Evolutionary conservation across 495 filamentous ascomycete genomes (phyloP).

Genomic region (Aspergillus cavernicola): DNA sequence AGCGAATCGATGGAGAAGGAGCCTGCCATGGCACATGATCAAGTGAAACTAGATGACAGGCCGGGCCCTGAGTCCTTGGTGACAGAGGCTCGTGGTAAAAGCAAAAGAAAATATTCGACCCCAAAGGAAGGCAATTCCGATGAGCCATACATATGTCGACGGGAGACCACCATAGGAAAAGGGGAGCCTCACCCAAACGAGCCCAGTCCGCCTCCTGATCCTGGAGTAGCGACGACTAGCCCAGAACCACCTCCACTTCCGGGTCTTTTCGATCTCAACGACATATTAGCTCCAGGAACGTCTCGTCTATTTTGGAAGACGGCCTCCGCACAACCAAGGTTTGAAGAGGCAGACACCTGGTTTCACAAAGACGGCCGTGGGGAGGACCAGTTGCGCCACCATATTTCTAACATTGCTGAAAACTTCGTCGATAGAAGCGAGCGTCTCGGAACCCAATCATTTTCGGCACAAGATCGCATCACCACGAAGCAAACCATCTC

Average conservation of each 20-base stretch:
- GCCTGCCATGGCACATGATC: not conserved
- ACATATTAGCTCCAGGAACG: not conserved
- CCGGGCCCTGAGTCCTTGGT: not conserved
- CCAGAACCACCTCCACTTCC: too few species aligned
- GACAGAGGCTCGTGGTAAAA: not conserved
- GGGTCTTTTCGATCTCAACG: conserved; percentile 11
- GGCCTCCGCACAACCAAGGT: conserved; percentile 4
- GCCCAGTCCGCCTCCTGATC: too few species aligned
- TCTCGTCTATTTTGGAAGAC: not conserved
- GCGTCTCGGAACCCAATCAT: not conserved
- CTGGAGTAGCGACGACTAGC: too few species aligned
- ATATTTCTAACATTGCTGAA: conserved; percentile 17
- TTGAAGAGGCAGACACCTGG: conserved; percentile 23
- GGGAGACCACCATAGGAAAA: too few species aligned
- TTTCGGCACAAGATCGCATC: conserved; percentile 3
- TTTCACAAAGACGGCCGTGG: conserved; percentile 23
- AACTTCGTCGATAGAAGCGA: conserved; percentile 13
- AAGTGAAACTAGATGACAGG: not conserved
- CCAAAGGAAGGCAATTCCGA: not conserved
- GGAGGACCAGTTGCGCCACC: conserved; percentile 17
- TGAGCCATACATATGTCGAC: too few species aligned
- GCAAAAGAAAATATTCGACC: too few species aligned
- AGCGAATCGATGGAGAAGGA: not conserved
- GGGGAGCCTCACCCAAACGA: too few species aligned
- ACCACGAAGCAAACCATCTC: conserved; percentile 16